These are phyloP conservation scores for Mycena galericulata DNA, from an alignment of 768 basidiomycete genomes.

Conservation along the genomic window DNA sequence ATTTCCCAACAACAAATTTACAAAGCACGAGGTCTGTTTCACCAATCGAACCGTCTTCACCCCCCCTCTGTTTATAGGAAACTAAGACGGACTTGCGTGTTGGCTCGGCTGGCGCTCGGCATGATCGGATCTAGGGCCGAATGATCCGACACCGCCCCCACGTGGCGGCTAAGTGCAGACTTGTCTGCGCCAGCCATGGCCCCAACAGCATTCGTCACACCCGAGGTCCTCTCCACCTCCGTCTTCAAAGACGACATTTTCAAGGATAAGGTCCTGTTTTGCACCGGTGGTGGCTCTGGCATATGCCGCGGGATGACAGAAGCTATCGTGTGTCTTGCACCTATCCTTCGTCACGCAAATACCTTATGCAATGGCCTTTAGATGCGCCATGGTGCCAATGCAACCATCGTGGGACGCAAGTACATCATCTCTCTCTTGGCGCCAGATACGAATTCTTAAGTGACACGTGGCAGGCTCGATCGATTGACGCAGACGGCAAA, in stretches of 20 bases:
- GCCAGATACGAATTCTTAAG: too few relatives aligned
- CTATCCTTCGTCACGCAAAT: background rate
- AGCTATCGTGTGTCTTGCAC: conserved; percentile 72
- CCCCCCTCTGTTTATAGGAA: too few relatives aligned
- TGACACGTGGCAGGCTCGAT: conserved; percentile 64
- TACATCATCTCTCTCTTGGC: too few relatives aligned
- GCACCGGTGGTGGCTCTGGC: conserved; percentile 92
- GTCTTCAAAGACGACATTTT: conserved; percentile 87
- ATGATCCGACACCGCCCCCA: too few relatives aligned
- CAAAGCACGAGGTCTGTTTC: too few relatives aligned
- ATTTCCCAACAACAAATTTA: too few relatives aligned
- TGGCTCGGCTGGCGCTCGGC: too few relatives aligned
- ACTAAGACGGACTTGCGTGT: too few relatives aligned
- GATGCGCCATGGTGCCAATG: conserved; percentile 88
- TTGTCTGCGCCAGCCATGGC: conserved; percentile 59
- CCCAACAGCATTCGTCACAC: conserved; percentile 53
- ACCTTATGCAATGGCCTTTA: conserved; percentile 42
- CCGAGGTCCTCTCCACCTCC: conserved; percentile 64
- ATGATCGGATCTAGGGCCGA: too few relatives aligned
- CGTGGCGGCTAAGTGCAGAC: too few relatives aligned
- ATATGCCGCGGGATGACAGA: conserved; percentile 93
- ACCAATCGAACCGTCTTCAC: too few relatives aligned
- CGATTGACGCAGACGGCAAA: conserved; percentile 77
- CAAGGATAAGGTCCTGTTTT: conserved; percentile 91
- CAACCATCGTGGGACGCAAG: conserved; percentile 90